Base-by-base conservation (phyloP, 345 rosid species). In the Ceriops decandra region DNA sequence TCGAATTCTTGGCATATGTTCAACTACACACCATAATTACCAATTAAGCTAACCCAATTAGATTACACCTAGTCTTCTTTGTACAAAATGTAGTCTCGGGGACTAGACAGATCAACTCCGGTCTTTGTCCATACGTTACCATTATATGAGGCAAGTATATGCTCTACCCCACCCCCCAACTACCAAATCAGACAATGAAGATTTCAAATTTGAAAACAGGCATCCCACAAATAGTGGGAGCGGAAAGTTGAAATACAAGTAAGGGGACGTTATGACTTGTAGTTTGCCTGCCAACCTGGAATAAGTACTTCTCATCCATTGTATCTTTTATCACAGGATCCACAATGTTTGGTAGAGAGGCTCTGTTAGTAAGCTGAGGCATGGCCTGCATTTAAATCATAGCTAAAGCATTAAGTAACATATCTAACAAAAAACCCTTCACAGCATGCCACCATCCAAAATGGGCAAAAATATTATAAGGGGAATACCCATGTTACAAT, bases 281-380 rank as follows among this genome's bases (percentile, higher is more conserved):
- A 66, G 74, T 26, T 52, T 4, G 77, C 76, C 28, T 4, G 77
- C 76, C 28, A 73, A 93, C 98, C 99, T 95, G 99, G 80, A 88
- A 90, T 31, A 95, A 82, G 74, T 95, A 95, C 76, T 90, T 95
- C 57, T 85, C 77, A 74, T 95, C 96, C 84, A 91, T 86, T 0
- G 87, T 82, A 75, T 88, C 84, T 79, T 80, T 84, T 36, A 95
- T 84, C 57, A 77, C 91, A 46, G 96, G 93, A 81, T 95, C 97
- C 82, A 95, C 72, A 0, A 91, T 89, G 72, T 74, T 82, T 35
- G 99, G 97, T 75, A 95, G 91, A 70, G 83, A 85, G 57, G 88
- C 75, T 85, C 97, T 84, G 79, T 89, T 95, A 47, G 95, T 91
- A 21, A 95, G 97, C 78, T 89, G 93, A 80, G 99, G 97, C 97